Evolutionary conservation across 129 eudicot species (phyloP).

Genomic region (carrot (Daucus carota)): DNA sequence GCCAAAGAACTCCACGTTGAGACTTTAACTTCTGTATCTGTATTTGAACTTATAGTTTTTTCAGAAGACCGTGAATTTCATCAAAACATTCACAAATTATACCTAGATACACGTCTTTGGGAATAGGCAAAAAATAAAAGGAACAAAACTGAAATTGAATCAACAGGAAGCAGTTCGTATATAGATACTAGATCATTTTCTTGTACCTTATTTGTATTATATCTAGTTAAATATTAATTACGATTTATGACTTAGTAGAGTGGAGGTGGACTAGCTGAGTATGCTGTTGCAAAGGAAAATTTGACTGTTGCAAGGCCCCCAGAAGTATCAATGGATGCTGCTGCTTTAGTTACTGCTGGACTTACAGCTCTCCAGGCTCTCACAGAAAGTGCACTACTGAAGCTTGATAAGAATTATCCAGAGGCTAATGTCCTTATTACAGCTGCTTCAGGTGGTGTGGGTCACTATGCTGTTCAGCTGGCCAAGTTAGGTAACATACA

Average conservation of each 20-base stretch:
- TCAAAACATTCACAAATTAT: too few species aligned
- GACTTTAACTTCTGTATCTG: too few species aligned
- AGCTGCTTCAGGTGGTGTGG: slow-evolving; percentile 12
- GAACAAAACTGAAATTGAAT: too few species aligned
- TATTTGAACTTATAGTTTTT: too few species aligned
- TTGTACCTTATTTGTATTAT: background rate
- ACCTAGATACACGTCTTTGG: too few species aligned
- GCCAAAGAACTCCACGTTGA: too few species aligned
- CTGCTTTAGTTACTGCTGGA: slow-evolving; percentile 32
- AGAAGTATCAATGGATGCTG: slow-evolving; percentile 38
- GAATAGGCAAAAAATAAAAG: too few species aligned
- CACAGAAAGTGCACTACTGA: slow-evolving; percentile 25
- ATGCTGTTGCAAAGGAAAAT: slow-evolving; percentile 5
- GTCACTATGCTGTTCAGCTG: slow-evolving; percentile 52
- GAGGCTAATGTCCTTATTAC: slow-evolving; percentile 41
- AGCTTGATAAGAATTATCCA: slow-evolving; percentile 37
- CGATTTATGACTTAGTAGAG: slow-evolving; percentile 14
- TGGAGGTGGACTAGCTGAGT: slow-evolving; percentile 53
- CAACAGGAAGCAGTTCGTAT: too few species aligned
- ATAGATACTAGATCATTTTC: too few species aligned
- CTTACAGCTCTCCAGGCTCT: slow-evolving; percentile 43
- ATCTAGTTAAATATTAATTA: background rate
- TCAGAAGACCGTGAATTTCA: too few species aligned
- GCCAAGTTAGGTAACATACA: slow-evolving; percentile 47
- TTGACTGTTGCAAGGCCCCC: slow-evolving; percentile 35